Evolutionary conservation across 805 yeast genomes (phyloP), one percentile per base, ranked within the genome.

Genomic region (Yarrowia sp.): DNA sequence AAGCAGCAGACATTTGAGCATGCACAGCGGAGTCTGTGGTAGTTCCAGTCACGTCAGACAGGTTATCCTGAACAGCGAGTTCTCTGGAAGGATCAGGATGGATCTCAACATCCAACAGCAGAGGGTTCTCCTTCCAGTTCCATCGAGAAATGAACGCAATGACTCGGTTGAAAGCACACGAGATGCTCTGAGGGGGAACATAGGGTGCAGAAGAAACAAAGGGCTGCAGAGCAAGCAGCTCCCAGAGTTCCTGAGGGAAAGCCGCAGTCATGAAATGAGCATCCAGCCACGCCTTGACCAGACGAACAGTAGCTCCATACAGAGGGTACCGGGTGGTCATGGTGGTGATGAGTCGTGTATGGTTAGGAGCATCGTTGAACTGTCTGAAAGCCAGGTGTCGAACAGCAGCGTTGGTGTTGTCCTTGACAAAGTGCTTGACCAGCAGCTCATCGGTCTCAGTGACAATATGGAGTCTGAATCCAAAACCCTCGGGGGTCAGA

Each of bases 111-210:
- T 95, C 98, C 67, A 95, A 76, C 64, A 92, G 83, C 67, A 95
- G 77, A 0, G 97, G 88, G 53, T 88, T 91, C 68, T 89, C 96
- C 70, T 84, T 88, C 99, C 99, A 95, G 74, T 95, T 92, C 99
- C 99, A 95, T 47, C 76, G 77, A 31, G 96, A 82, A 50, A 95
- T 74, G 71, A 88, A 89, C 53, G 83, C 79, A 42, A 95, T 74
- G 11, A 87, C 82, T 66, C 95, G 86, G 66, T 90, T 77, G 73
- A 95, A 91, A 6, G 97, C 99, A 65, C 88, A 82, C 67, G 86
- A 87, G 8, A 88, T 85, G 65, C 93, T 86, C 32, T 87, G 84
- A 3, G 99, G 98, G 1, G 85, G 82, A 1, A 85, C 81, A 76
- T 83, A 92, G n/a, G 98, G 96, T 0, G 89, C 86, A 8, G 92